These are phyloP conservation scores for Phytophthora citrophthora DNA, from an alignment of 352 stramenopile species.

Conservation along the genomic window DNA sequence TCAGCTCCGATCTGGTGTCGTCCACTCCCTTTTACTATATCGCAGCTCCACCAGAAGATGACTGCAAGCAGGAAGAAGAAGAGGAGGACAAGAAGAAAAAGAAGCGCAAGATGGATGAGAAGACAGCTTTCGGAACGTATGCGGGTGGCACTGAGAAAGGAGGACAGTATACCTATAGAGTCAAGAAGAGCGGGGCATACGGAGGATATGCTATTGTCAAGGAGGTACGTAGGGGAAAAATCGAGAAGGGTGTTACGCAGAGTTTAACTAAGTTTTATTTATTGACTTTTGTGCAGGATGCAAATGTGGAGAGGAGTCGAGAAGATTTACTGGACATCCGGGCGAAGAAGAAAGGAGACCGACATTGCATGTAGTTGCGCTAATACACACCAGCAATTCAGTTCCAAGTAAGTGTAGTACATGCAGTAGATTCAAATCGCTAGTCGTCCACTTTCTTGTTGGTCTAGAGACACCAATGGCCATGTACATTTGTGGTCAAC, in stretches of 20 bases:
- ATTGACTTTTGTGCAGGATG: slow-evolving; percentile 32
- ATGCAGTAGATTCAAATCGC: no score
- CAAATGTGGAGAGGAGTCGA: slow-evolving; percentile 67
- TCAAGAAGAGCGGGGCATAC: slow-evolving; percentile 86
- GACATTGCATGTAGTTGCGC: slow-evolving; percentile 71
- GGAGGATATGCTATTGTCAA: slow-evolving; percentile 90
- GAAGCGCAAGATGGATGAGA: slow-evolving; percentile 62
- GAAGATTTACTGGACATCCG: slow-evolving; percentile 89
- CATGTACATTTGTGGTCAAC: not conserved
- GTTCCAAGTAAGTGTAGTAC: no score
- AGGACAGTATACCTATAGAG: slow-evolving; percentile 71
- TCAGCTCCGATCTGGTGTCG: slow-evolving; percentile 90
- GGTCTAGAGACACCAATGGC: not conserved
- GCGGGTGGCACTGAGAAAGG: slow-evolving; percentile 82
- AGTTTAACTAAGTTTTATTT: not conserved
- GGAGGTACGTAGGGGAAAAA: slow-evolving; percentile 41
- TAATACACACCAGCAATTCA: not conserved
- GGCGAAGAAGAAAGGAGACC: slow-evolving; percentile 89
- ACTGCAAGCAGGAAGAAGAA: slow-evolving; percentile 43
- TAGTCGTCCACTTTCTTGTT: not conserved
- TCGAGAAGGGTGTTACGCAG: not conserved
- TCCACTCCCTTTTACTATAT: slow-evolving; percentile 91
- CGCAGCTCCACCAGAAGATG: slow-evolving; percentile 76
- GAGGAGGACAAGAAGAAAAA: slow-evolving; percentile 57
- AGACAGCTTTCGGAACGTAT: slow-evolving; percentile 88